These are phyloP conservation scores for Strobilomyces dryophilus DNA, from an alignment of 768 basidiomycete species.

Conservation along the genomic window DNA sequence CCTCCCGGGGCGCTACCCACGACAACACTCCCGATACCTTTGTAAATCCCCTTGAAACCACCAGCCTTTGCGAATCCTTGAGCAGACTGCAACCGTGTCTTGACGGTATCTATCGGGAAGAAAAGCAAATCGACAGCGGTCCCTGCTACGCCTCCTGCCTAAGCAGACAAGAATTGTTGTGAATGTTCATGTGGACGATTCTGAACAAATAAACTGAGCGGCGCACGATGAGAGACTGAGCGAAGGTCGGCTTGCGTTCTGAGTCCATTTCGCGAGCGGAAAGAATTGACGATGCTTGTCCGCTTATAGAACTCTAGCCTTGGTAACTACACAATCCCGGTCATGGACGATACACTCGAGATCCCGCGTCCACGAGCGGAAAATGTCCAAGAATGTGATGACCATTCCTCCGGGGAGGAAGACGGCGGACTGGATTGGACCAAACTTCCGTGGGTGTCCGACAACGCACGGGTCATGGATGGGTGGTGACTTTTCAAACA, in stretches of 20 bases:
- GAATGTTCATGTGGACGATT: constrained; percentile 11
- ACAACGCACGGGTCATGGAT: constrained; percentile 1
- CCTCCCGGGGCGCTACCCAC: constrained; percentile 96
- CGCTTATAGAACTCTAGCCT: constrained; percentile 10
- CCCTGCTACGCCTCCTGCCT: constrained; percentile 91
- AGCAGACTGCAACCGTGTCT: constrained; percentile 88
- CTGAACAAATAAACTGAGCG: constrained; percentile 2
- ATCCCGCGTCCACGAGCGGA: constrained; percentile 25
- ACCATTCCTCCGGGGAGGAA: constrained; percentile 63
- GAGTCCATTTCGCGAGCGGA: constrained; percentile 21
- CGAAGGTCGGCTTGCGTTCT: constrained; percentile 38
- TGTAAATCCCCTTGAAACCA: constrained; percentile 88
- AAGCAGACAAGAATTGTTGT: constrained; percentile 7
- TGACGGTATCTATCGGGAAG: constrained; percentile 95
- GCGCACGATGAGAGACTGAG: constrained; percentile 46
- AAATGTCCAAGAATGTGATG: constrained; percentile 28
- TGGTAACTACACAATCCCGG: background rate
- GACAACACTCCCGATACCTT: constrained; percentile 89
- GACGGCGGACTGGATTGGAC: constrained; percentile 83
- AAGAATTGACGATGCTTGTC: background rate
- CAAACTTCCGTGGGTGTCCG: constrained; percentile 53
- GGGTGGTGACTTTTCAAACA: constrained; percentile 8
- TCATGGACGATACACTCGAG: constrained; percentile 65
- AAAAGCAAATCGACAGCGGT: constrained; percentile 92
- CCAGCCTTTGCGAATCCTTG: constrained; percentile 85